Evolutionary conservation across 495 filamentous ascomycete species (phyloP).

Genomic region (Viridothelium virens): DNA sequence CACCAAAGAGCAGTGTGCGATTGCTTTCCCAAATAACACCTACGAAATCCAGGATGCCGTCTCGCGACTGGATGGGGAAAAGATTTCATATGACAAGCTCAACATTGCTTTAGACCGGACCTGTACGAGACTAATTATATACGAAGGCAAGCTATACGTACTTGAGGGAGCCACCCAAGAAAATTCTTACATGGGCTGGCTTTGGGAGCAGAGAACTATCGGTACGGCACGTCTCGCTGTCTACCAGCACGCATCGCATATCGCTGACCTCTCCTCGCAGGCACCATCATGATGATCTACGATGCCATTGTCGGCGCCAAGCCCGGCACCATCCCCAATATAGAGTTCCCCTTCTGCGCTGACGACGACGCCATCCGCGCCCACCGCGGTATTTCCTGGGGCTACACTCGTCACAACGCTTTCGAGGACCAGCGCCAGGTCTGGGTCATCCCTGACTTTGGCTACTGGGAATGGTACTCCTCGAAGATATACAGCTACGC

Average conservation of each 20-base stretch:
- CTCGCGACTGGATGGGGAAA: conserved; percentile 15
- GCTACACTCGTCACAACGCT: conserved; percentile 15
- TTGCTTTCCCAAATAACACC: conserved; percentile 24
- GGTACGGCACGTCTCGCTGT: conserved; percentile 15
- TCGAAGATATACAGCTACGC: conserved; percentile 14
- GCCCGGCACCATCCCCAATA: conserved; percentile 18
- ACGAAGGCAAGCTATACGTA: background rate
- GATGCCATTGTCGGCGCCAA: conserved; percentile 21
- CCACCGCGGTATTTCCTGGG: conserved; percentile 16
- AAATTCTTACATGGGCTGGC: background rate
- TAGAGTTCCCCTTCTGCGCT: conserved; percentile 26
- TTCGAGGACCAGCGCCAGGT: conserved; percentile 14
- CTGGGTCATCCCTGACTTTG: conserved; percentile 33
- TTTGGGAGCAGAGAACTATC: background rate
- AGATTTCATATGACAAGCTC: conserved; percentile 20
- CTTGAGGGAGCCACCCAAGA: background rate
- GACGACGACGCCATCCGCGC: conserved; percentile 13
- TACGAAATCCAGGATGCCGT: conserved; percentile 24
- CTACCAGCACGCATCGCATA: conserved; percentile 14
- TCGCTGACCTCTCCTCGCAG: conserved; percentile 17
- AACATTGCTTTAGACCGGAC: conserved; percentile 16
- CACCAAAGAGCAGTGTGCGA: conserved; percentile 23
- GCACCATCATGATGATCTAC: conserved; percentile 20
- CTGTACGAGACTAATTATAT: conserved; percentile 21
- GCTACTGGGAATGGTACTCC: conserved; percentile 24